These are phyloP conservation scores for Ganoderma leucocontextum DNA, from an alignment of 1,284 basidiomycete species.

Conservation along the genomic window DNA sequence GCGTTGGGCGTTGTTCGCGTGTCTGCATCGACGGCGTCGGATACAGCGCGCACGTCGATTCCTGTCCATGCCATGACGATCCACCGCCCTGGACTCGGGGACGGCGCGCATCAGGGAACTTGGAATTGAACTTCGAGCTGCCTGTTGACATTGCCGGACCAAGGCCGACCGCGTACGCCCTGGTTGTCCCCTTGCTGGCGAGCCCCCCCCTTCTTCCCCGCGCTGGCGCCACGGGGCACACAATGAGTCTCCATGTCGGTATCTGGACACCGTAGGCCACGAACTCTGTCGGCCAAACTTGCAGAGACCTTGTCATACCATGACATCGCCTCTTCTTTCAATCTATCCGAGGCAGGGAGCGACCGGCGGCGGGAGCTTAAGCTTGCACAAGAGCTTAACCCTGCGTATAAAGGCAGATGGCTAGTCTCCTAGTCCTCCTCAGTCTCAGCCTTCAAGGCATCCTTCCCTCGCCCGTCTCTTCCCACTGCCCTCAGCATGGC, in stretches of 20 bases:
- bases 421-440: background rate
- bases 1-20: background rate
- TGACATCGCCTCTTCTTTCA: background rate
- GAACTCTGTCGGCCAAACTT: background rate
- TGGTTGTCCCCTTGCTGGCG: background rate
- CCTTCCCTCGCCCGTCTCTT: background rate
- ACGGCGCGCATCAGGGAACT: background rate
- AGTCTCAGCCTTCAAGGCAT: background rate
- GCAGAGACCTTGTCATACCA: background rate
- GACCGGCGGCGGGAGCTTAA: background rate
- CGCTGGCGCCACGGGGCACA: background rate
- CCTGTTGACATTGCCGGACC: background rate
- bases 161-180: background rate
- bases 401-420: background rate
- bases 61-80: background rate
- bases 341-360: background rate
- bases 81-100: background rate
- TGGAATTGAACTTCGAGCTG: background rate
- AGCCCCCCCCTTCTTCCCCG: background rate
- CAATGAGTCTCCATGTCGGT: background rate
- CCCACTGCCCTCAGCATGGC: conserved; percentile 3
- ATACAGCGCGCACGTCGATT: background rate
- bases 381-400: background rate
- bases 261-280: background rate
- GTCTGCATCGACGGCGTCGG: background rate